Evolutionary conservation across 2,329 filamentous ascomycete species (phyloP).

Genomic region (Venturia nashicola): DNA sequence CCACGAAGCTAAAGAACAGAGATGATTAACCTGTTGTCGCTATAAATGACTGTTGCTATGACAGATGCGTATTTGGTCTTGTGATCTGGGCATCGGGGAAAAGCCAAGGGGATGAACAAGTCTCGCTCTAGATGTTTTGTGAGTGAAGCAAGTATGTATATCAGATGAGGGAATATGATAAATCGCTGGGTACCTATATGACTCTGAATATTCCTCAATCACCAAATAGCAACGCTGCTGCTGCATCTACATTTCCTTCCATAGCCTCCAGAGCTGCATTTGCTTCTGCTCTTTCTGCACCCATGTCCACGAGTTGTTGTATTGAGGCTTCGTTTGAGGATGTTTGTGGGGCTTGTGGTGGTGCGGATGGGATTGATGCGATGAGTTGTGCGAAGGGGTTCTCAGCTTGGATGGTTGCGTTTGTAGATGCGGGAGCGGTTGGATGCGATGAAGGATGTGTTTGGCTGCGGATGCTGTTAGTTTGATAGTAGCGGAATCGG

Average conservation of each 20-base stretch:
- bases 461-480: background rate
- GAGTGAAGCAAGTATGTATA: too few species aligned
- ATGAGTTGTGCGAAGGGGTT: background rate
- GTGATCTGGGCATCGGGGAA: too few species aligned
- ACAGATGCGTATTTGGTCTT: too few species aligned
- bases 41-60: too few species aligned
- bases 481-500: background rate
- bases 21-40: too few species aligned
- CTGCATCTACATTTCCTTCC: slow-evolving; percentile 36
- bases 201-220: background rate
- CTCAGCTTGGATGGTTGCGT: background rate
- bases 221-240: slow-evolving; percentile 19
- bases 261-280: slow-evolving; percentile 35
- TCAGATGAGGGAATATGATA: too few species aligned
- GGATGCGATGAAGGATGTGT: background rate
- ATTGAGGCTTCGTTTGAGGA: slow-evolving; percentile 39
- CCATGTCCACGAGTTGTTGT: slow-evolving; percentile 30
- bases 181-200: too few species aligned
- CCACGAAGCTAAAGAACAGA: too few species aligned
- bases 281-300: slow-evolving; percentile 33
- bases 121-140: too few species aligned
- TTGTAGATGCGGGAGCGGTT: background rate
- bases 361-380: background rate
- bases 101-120: too few species aligned
- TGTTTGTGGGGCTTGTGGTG: slow-evolving; percentile 19